Conservation (phyloP, 2,329 filamentous ascomycete genomes). For the Albifimbria verrucaria region DNA sequence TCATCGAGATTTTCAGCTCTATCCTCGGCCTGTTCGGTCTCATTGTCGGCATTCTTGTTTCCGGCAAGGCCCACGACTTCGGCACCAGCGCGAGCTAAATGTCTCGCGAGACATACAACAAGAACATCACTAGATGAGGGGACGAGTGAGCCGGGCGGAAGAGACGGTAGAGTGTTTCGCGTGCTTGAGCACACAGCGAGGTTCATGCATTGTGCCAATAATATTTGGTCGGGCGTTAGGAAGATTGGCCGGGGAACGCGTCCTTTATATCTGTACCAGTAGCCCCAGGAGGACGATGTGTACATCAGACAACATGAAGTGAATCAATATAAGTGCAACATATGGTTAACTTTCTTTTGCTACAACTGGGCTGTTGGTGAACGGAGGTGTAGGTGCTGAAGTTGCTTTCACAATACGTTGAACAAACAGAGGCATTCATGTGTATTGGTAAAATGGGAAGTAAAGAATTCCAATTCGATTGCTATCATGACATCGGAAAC, state of each 20-base stretch:
- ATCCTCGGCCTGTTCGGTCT: slow-evolving; percentile 94
- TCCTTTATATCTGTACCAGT: slow-evolving; percentile 31
- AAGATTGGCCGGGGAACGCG: slow-evolving; percentile 31
- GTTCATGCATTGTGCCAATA: slow-evolving; percentile 33
- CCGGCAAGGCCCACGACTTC: slow-evolving; percentile 79
- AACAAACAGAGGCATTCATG: too few species aligned
- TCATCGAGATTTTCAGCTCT: slow-evolving; percentile 99
- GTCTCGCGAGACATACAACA: background rate
- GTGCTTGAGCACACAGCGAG: slow-evolving; percentile 16
- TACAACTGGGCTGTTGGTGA: background rate
- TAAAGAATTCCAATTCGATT: too few species aligned
- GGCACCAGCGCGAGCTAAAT: slow-evolving; percentile 27
- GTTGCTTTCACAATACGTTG: too few species aligned
- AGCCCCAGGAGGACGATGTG: slow-evolving; percentile 26
- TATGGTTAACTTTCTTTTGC: background rate
- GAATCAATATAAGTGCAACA: slow-evolving; percentile 16
- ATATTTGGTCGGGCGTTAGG: slow-evolving; percentile 38
- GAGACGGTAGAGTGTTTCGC: background rate
- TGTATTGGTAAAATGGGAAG: too few species aligned
- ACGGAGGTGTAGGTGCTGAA: too few species aligned
- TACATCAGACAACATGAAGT: slow-evolving; percentile 27
- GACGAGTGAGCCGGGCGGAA: background rate
- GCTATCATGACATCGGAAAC: too few species aligned
- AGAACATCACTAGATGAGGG: background rate
- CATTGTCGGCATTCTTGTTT: slow-evolving; percentile 88